Conservation (phyloP, 106 monocot species). For the Acorus calamus region DNA sequence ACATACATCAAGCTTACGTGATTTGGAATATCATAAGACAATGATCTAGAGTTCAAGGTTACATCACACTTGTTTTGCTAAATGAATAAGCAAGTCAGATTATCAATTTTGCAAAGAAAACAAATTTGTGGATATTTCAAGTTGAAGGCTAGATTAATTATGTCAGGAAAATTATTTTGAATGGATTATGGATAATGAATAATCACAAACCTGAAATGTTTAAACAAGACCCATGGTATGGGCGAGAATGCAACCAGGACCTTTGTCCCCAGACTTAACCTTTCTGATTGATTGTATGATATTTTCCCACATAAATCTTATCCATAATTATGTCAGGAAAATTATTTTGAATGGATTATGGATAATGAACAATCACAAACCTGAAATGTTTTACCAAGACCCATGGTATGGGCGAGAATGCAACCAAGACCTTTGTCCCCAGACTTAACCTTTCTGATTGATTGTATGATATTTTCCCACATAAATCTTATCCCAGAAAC, state of each 20-base stretch:
- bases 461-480: constrained; percentile 98
- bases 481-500: constrained; percentile 84
- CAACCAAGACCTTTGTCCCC: constrained; percentile 99
- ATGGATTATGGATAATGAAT: too few relatives aligned
- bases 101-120: too few relatives aligned
- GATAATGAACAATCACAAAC: too few relatives aligned
- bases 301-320: constrained; percentile 99
- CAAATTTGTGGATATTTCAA: too few relatives aligned
- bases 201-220: constrained; percentile 28
- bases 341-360: not conserved
- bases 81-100: too few relatives aligned
- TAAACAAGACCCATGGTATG: constrained; percentile 99
- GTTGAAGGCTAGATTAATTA: too few relatives aligned
- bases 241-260: constrained; percentile 97
- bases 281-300: constrained; percentile 88
- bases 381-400: constrained; percentile 99
- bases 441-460: constrained; percentile 80
- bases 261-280: constrained; percentile 88
- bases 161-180: too few relatives aligned
- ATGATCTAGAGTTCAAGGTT: too few relatives aligned
- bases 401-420: constrained; percentile 98
- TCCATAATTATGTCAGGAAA: too few relatives aligned
- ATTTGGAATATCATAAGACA: too few relatives aligned
- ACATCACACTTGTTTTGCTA: too few relatives aligned
- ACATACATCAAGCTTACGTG: too few relatives aligned